phyloP scores from a whole-genome alignment of 257 asterid species.

The Thymus mandschuricus region DNA sequence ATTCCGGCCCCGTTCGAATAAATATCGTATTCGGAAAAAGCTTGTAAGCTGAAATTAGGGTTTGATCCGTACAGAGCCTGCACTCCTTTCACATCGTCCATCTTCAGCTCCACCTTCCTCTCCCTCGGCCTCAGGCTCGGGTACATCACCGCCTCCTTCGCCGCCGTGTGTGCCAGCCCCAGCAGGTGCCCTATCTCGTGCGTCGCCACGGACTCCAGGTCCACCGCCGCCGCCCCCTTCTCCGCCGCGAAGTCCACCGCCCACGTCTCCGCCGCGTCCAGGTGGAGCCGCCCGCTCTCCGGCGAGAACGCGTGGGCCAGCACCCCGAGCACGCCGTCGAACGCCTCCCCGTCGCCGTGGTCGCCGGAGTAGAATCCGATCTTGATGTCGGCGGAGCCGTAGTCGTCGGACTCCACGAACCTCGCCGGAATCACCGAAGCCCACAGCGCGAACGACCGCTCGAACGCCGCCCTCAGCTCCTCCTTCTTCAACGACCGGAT shows the following conservation, averaged over 20 bases:
- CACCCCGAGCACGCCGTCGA: constrained; percentile 80
- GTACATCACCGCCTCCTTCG: constrained; percentile 77
- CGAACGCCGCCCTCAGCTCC: constrained; percentile 48
- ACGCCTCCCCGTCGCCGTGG: constrained; percentile 88
- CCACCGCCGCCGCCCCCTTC: constrained; percentile 63
- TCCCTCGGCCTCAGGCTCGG: constrained; percentile 75
- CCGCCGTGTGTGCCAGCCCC: constrained; percentile 68
- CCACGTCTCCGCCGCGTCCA: constrained; percentile 94
- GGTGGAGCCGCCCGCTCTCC: constrained; percentile 80
- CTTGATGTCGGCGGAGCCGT: constrained; percentile 63
- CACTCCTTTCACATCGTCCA: constrained; percentile 73
- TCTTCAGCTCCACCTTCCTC: constrained; percentile 56
- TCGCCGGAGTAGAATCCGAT: constrained; percentile 77
- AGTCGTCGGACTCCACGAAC: constrained; percentile 58
- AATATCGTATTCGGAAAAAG: constrained; percentile 57
- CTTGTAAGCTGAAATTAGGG: constrained; percentile 62
- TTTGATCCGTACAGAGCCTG: constrained; percentile 81
- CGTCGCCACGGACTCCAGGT: constrained; percentile 89
- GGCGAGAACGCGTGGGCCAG: constrained; percentile 91
- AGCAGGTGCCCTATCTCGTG: constrained; percentile 89
- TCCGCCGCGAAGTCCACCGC: constrained; percentile 63
- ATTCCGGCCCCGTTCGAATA: constrained; percentile 36
- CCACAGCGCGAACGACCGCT: constrained; percentile 72
- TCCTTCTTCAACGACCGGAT: constrained; percentile 36
- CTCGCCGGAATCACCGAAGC: constrained; percentile 64